Evolutionary conservation across 2,329 filamentous ascomycete species (phyloP).

Genomic region (Cladophialophora immunda): DNA sequence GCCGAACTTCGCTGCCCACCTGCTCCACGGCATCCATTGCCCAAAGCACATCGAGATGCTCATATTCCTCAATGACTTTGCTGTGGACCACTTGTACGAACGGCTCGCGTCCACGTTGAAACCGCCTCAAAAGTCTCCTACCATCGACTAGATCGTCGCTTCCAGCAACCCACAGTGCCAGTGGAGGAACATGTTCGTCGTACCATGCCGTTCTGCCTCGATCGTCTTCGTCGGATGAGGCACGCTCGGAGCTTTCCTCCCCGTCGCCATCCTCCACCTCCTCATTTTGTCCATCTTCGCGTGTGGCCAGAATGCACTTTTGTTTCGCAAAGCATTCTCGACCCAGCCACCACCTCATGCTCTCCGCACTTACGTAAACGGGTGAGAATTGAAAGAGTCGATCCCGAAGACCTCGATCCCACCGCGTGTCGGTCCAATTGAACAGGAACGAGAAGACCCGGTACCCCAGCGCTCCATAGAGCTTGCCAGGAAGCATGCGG

Average conservation of each 20-base stretch:
- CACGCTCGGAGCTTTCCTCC: constrained; percentile 31
- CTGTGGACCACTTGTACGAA: constrained; percentile 80
- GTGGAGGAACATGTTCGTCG: constrained; percentile 77
- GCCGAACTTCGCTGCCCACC: constrained; percentile 80
- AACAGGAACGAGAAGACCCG: constrained; percentile 90
- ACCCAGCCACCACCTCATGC: constrained; percentile 96
- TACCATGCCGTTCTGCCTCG: constrained; percentile 74
- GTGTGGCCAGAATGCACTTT: constrained; percentile 85
- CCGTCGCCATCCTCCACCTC: constrained; percentile 47
- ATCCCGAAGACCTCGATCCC: constrained; percentile 80
- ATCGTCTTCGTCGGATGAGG: constrained; percentile 22
- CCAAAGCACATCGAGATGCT: constrained; percentile 95
- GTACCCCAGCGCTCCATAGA: constrained; percentile 87
- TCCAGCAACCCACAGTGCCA: constrained; percentile 88
- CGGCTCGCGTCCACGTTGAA: constrained; percentile 80
- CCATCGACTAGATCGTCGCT: constrained; percentile 88
- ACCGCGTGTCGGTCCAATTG: constrained; percentile 82
- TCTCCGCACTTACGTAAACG: constrained; percentile 87
- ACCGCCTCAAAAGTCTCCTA: constrained; percentile 73
- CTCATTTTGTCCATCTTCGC: constrained; percentile 73
- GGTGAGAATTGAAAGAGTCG: constrained; percentile 93
- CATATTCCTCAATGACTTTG: constrained; percentile 85
- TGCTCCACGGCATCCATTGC: constrained; percentile 86
- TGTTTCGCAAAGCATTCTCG: constrained; percentile 84
- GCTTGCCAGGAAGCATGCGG: constrained; percentile 65